Percentiles rank a stretch among this genome's conserved stretches.
phyloP scores from a whole-genome alignment of 768 basidiomycete genomes.

The Hydnum rufescens region DNA sequence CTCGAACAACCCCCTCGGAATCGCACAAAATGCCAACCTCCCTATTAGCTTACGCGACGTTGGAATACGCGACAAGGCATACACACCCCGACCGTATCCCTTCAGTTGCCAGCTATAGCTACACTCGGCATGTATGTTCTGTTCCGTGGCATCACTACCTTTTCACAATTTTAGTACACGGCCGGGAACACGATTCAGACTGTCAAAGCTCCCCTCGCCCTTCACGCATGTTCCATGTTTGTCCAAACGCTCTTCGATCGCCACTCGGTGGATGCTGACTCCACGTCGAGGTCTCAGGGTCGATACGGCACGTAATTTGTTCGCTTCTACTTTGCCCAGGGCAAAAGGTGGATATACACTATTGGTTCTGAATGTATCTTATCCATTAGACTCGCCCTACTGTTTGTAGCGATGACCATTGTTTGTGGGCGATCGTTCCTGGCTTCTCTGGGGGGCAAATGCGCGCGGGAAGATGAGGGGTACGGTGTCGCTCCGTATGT shows the following conservation, averaged over 20 bases:
- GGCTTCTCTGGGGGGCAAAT: too few species aligned
- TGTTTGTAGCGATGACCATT: too few species aligned
- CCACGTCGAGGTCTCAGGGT: slow-evolving; percentile 45
- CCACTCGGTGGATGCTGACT: not conserved
- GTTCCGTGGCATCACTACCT: slow-evolving; percentile 57
- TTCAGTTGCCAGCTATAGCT: slow-evolving; percentile 38
- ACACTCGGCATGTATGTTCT: slow-evolving; percentile 35
- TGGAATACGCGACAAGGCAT: slow-evolving; percentile 36
- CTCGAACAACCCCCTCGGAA: slow-evolving; percentile 17
- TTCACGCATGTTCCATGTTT: slow-evolving; percentile 42
- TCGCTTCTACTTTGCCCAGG: slow-evolving; percentile 13
- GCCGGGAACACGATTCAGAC: slow-evolving; percentile 25
- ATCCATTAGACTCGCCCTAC: too few species aligned
- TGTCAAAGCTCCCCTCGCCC: slow-evolving; percentile 33
- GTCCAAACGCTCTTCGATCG: not conserved
- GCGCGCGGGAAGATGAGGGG: too few species aligned
- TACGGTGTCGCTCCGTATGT: too few species aligned
- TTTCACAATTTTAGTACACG: slow-evolving; percentile 45
- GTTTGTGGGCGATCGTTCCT: too few species aligned
- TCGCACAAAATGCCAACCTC: slow-evolving; percentile 33
- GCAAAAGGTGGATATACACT: too few species aligned
- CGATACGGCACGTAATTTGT: slow-evolving; percentile 65
- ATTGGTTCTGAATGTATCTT: too few species aligned
- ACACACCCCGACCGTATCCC: slow-evolving; percentile 34
- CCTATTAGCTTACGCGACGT: too few species aligned